These are phyloP conservation scores for Claviceps digitariae DNA, from an alignment of 2,329 filamentous ascomycete genomes.

Conservation along the genomic window DNA sequence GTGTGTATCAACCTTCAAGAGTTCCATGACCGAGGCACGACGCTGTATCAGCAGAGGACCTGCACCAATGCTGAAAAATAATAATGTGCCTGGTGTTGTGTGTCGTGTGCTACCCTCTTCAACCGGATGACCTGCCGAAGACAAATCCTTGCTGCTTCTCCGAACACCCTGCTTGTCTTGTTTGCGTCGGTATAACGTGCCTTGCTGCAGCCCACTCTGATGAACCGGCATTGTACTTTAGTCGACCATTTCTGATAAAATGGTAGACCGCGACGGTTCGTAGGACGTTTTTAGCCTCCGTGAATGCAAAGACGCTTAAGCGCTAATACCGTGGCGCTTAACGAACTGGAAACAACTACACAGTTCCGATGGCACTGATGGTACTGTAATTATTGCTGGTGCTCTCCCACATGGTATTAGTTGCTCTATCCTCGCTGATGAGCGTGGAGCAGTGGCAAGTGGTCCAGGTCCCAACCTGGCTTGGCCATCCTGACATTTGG, in stretches of 20 bases:
- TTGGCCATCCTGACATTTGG: neutral
- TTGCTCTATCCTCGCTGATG: neutral
- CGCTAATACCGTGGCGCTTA: neutral
- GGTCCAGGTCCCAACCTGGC: neutral
- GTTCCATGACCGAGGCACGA: neutral
- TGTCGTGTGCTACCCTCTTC: neutral
- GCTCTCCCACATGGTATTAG: neutral
- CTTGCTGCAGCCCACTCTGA: conserved; percentile 1
- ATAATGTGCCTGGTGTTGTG: neutral
- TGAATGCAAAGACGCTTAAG: neutral
- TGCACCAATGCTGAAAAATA: neutral
- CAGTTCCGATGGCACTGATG: neutral
- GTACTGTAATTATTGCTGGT: neutral
- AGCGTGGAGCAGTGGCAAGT: neutral
- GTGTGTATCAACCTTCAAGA: neutral
- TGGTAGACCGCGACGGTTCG: conserved; percentile 4
- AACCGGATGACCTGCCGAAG: conserved; percentile 11
- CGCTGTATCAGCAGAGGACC: neutral
- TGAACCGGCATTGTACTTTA: neutral
- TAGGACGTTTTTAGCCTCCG: conserved; percentile 2
- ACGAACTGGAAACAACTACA: neutral
- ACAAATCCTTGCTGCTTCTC: conserved; percentile 6
- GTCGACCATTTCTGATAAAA: conserved; percentile 1
- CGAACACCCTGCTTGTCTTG: conserved; percentile 9
- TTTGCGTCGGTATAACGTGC: conserved; percentile 5